phyloP scores from a whole-genome alignment of 768 basidiomycete species.

The Cystobasidium ongulense region DNA sequence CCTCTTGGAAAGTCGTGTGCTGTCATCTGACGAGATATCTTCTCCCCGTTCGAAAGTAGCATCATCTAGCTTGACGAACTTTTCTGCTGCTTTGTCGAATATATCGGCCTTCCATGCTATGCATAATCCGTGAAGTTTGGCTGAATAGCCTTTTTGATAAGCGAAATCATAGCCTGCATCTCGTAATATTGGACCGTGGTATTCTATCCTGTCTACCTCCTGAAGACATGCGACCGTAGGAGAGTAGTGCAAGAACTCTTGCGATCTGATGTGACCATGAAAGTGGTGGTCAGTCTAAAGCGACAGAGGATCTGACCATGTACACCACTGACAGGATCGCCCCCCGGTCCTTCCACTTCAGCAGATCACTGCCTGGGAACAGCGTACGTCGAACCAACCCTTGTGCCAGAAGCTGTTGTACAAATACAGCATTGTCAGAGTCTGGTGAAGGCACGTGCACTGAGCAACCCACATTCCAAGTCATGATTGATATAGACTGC shows the following conservation, averaged over 20 bases:
- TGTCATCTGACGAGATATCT: not conserved
- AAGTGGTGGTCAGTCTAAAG: not conserved
- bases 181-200: not conserved
- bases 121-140: slow-evolving; percentile 28
- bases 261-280: not conserved
- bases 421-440: not conserved
- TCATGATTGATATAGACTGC: slow-evolving; percentile 13
- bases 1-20: not conserved
- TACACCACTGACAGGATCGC: not conserved
- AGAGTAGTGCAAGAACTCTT: slow-evolving; percentile 24
- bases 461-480: slow-evolving; percentile 28
- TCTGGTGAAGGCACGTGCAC: slow-evolving; percentile 1
- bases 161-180: slow-evolving; percentile 19
- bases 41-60: not conserved
- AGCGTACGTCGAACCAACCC: slow-evolving; percentile 28
- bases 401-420: slow-evolving; percentile 19
- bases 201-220: slow-evolving; percentile 29
- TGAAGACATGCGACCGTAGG: slow-evolving; percentile 29
- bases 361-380: slow-evolving; percentile 32
- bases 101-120: slow-evolving; percentile 24
- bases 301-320: not conserved
- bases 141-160: slow-evolving; percentile 26
- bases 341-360: slow-evolving; percentile 33
- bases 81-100: slow-evolving; percentile 5
- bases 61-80: slow-evolving; percentile 31